Conservation (phyloP, 345 rosid genomes). For the Atalantia buxifolia region DNA sequence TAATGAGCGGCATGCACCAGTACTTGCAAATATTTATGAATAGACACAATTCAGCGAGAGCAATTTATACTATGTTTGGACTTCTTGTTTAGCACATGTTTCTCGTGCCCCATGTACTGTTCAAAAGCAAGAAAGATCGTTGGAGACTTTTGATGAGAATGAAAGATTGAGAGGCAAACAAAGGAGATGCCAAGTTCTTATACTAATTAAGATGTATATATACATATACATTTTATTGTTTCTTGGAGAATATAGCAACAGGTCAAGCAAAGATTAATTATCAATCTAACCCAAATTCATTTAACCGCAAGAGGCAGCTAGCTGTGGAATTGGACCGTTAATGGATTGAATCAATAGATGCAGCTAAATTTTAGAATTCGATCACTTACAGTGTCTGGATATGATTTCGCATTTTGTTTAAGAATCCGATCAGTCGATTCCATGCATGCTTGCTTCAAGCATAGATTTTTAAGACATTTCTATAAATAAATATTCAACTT, state of each 20-base stretch:
- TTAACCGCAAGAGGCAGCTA: neutral
- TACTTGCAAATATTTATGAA: neutral
- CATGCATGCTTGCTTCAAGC: no score
- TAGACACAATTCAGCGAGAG: neutral
- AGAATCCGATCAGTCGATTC: no score
- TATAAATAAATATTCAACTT: no score
- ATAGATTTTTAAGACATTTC: no score
- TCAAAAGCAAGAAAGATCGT: neutral
- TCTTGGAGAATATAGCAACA: neutral
- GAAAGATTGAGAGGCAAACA: no score
- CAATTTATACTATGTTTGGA: neutral
- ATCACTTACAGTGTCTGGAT: no score
- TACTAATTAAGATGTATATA: neutral
- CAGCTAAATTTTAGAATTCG: no score
- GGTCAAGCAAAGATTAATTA: neutral
- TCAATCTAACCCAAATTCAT: neutral
- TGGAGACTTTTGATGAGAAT: neutral
- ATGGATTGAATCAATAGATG: neutral
- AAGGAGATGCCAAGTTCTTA: no score
- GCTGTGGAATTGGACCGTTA: neutral
- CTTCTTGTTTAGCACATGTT: neutral
- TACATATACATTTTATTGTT: neutral
- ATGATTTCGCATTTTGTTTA: no score
- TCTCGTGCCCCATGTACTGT: neutral
- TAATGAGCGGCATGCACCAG: no score